Base-by-base conservation (phyloP, 352 stramenopile species). In the Phytophthora litchii region DNA sequence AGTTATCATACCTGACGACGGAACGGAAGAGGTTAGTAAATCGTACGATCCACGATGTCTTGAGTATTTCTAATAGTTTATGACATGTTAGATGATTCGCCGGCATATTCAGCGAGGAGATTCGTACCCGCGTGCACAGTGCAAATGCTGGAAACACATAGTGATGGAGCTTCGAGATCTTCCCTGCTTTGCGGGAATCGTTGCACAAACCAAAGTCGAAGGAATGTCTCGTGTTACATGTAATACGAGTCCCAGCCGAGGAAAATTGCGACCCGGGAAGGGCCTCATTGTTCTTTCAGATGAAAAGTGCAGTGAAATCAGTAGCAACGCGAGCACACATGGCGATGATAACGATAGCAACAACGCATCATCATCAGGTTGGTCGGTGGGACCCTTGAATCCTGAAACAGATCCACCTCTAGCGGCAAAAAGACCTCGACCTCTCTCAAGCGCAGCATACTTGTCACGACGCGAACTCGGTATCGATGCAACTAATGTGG, bases 91-190 rank as follows among this genome's bases (percentile, higher is more conserved):
- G 84, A 88, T 89, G 66, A 84, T 91, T 41, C 80, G 74, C 1
- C 64, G 67, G 21, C 76, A 85, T 42, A 82, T 94, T 37, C 78
- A 91, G 32, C 80, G 85, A 2, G 82, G 85, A 27, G 81, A 90
- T 20, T 80, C 88, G 13, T 84, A 91, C 41, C 68, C 82, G 19
- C 64, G 74, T 29, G 68, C 64, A 25, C 80, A 88, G 47, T 60
- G 75, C 63, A 91, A 90, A 53, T 94, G 85, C 57, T 94, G 82
- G 85, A 86, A 82, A 20, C 74, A 94, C 44, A 90, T 92, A 25
- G 80, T 92, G 29, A 60, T 89, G 34, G 84, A 94, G 51, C 62
- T 94, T 1, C 73, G 77, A 27, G 84, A 92, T 37, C 65, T 91
- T n/a, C 69, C 82, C 12, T 78, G 69, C 25, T 80, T 83, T 53